Base-by-base conservation (phyloP, 345 rosid species). In the Eucalyptus shirleyi region DNA sequence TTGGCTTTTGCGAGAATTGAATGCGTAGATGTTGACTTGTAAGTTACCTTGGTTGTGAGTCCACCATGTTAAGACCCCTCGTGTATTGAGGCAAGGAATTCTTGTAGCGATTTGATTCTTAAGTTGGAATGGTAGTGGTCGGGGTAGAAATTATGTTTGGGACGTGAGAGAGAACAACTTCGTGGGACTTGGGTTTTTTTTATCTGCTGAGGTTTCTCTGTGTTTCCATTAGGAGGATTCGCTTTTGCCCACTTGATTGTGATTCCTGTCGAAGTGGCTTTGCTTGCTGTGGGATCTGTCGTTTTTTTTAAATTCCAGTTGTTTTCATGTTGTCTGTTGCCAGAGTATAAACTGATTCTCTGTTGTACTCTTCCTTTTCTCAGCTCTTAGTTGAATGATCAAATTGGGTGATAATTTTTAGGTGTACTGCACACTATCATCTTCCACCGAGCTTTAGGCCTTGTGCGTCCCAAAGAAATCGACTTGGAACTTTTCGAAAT, bases 401-500 rank as follows among this genome's bases (percentile, higher is more conserved):
- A 21, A 42, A 86, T 86, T 40, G 59, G 69, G 67, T 51, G 88
- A 60, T n/a, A 12, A 87, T 55, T 42, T 91, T 93, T 94, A 98
- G 99, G 99, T 91, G 93, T 98, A 88, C 89, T 98, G 88, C 99
- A 97, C 88, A 96, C 99, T 3, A 93, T 98, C 88, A 95, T 98
- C 50, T 97, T 98, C 92, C 98, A 98, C 89, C 92, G 99, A 83
- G 99, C 99, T 18, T 93, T 97, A 87, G 99, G 99, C 90, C 97
- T 97, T 42, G 93, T 98, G 88, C 94, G 98, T 88, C 99, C 99
- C 44, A 98, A 96, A 91, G 99, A 97, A 87, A 92, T 97, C 83
- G 99, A 98, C 93, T 92, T 97, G 92, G 99, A 96, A 89, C 96
- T 95, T 86, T 97, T 98, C 32, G 98, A 95, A 5, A 95, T 98